A percentile compares a stretch with the other conserved stretches of the same genome.
These are phyloP conservation scores for Pleurotus giganteus DNA, from an alignment of 768 basidiomycete species.

Conservation along the genomic window DNA sequence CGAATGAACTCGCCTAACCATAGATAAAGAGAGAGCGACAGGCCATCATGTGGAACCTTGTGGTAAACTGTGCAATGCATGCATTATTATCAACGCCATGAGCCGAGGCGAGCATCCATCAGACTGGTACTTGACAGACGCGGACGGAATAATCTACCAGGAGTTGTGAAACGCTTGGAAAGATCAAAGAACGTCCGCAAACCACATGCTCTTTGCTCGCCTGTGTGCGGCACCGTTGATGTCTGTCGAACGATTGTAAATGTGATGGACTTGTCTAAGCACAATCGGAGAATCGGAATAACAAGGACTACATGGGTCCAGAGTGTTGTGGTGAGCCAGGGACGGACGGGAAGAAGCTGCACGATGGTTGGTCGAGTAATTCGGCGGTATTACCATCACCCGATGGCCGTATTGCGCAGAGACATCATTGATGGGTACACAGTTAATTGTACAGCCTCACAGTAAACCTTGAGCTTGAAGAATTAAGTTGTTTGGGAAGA, in stretches of 20 bases:
- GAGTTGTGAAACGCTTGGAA: not conserved
- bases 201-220: not conserved
- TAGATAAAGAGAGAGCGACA: not conserved
- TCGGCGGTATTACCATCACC: not conserved
- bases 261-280: not conserved
- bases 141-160: not conserved
- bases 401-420: not conserved
- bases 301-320: not conserved
- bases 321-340: not conserved
- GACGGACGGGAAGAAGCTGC: not conserved
- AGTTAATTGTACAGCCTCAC: constrained; percentile 6
- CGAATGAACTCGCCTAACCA: not conserved
- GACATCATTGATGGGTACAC: constrained; percentile 8
- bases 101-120: not conserved
- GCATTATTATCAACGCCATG: not conserved
- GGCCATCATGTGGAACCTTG: not conserved
- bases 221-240: not conserved
- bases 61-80: not conserved
- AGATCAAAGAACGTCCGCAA: not conserved
- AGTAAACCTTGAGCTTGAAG: not conserved
- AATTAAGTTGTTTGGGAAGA: too few relatives aligned
- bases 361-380: not conserved
- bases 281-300: not conserved
- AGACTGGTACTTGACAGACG: not conserved
- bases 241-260: not conserved